Percentiles rank a stretch among this genome's conserved stretches.
Conservation (phyloP, 164 flowering plant species). For the Piper longum region DNA sequence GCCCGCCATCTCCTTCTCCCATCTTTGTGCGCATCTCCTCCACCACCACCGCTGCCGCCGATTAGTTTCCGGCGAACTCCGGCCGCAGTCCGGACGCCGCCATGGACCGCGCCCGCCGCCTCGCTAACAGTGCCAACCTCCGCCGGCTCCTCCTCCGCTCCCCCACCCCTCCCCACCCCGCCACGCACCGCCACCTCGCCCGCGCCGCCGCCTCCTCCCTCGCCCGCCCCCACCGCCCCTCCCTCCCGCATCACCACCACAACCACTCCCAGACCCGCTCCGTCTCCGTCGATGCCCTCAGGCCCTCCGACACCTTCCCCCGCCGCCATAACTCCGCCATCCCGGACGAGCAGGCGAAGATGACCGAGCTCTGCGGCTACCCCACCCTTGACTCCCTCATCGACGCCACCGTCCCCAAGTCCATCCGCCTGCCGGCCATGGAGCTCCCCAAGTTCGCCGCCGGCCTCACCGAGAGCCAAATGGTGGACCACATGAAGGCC, state of each 20-base stretch:
- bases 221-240: conserved; percentile 10
- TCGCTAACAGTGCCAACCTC: conserved; percentile 61
- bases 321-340: conserved; percentile 95
- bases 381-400: conserved; percentile 48
- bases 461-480: conserved; percentile 85
- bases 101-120: conserved; percentile 86
- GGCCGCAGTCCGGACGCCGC: too few species aligned
- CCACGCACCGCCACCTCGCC: conserved; percentile 26
- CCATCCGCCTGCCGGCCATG: conserved; percentile 57
- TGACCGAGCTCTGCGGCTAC: conserved; percentile 63
- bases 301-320: conserved; percentile 81
- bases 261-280: conserved; percentile 22
- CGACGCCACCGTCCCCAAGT: conserved; percentile 90
- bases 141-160: conserved; percentile 28
- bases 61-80: too few species aligned
- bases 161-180: too few species aligned
- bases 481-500: conserved; percentile 66
- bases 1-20: background rate
- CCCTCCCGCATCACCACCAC: background rate
- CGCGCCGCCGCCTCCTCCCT: conserved; percentile 17
- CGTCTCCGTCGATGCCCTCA: conserved; percentile 63
- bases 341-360: conserved; percentile 64
- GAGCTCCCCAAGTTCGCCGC: conserved; percentile 59
- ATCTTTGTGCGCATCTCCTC: background rate
- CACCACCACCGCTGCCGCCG: background rate